A percentile compares a stretch with the other conserved stretches of the same genome.
Conservation (phyloP, 139 green algal species). For the Chlorella sp. region DNA sequence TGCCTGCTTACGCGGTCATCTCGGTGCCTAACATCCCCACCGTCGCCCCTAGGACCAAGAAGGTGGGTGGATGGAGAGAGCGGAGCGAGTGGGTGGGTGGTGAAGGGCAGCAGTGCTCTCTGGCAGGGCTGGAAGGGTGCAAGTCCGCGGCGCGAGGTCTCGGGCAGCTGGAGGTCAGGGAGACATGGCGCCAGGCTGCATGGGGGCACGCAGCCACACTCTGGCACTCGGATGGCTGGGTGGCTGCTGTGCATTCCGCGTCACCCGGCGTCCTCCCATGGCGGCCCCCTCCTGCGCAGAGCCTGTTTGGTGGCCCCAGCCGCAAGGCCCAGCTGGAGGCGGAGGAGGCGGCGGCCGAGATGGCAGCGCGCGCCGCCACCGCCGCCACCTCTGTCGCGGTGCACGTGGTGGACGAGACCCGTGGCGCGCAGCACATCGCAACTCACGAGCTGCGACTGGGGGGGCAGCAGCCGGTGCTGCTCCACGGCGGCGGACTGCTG, state of each 20-base stretch:
- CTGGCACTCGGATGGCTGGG: too few species aligned
- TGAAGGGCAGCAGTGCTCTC: too few species aligned
- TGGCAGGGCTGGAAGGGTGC: too few species aligned
- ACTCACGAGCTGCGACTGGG: conserved; percentile 27
- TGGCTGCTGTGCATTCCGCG: not conserved
- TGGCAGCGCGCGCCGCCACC: conserved; percentile 3
- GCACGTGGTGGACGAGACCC: conserved; percentile 33
- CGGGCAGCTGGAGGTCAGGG: too few species aligned
- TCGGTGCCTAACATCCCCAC: conserved; percentile 27
- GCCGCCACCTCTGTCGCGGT: conserved; percentile 20
- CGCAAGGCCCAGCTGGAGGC: not conserved
- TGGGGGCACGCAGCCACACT: not conserved
- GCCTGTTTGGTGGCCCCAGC: too few species aligned
- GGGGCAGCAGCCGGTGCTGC: conserved; percentile 31
- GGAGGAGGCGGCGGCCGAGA: conserved; percentile 12
- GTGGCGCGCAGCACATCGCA: conserved; percentile 1
- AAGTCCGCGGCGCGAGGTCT: too few species aligned
- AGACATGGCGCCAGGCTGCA: too few species aligned
- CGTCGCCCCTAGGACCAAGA: conserved; percentile 10
- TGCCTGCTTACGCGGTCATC: not conserved
- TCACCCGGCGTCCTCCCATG: not conserved
- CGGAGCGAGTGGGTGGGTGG: not conserved
- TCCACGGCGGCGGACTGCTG: conserved; percentile 42
- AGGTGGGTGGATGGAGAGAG: not conserved
- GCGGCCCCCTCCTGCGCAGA: too few species aligned